phyloP scores from a whole-genome alignment of 2,329 filamentous ascomycete genomes.

The Escovopsis weberi region DNA sequence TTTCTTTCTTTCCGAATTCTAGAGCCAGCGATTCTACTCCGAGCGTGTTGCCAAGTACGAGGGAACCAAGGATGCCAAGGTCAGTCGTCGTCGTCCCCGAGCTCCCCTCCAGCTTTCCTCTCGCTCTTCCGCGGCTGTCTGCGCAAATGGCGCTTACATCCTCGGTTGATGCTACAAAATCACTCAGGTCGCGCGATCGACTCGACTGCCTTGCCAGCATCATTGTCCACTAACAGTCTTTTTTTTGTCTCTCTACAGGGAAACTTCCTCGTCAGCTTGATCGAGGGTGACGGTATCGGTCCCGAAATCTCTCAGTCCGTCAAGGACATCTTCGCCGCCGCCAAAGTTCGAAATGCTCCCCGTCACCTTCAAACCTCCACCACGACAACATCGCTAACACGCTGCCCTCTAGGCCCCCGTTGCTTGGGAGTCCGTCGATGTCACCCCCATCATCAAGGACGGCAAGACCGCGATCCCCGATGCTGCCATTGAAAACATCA shows the following conservation, averaged over 20 bases:
- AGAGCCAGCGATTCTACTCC: conserved; percentile 50
- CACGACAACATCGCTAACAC: conserved; percentile 11
- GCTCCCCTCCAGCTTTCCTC: conserved; percentile 4
- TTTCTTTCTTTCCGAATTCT: background rate
- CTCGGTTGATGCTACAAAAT: conserved; percentile 19
- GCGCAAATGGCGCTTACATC: conserved; percentile 14
- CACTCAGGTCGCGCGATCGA: conserved; percentile 19
- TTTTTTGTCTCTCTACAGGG: conserved; percentile 41
- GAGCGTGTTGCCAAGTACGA: conserved; percentile 85
- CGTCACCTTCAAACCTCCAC: background rate
- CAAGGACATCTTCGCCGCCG: conserved; percentile 96
- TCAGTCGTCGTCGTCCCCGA: conserved; percentile 32
- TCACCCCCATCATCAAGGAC: conserved; percentile 84
- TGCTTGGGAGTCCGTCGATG: conserved; percentile 94
- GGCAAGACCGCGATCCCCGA: conserved; percentile 93
- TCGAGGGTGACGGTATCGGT: conserved; percentile 97
- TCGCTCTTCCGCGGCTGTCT: conserved; percentile 4
- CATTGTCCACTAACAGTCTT: too few relatives aligned
- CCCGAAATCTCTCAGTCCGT: conserved; percentile 96
- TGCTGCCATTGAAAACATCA: conserved; percentile 83
- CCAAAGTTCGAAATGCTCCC: conserved; percentile 49
- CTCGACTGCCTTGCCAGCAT: too few relatives aligned
- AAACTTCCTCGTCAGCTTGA: conserved; percentile 90
- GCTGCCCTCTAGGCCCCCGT: conserved; percentile 53
- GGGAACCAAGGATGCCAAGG: conserved; percentile 75